Evolutionary conservation across 106 monocot species (phyloP).

Genomic region (Alisma plantagoaquatica): DNA sequence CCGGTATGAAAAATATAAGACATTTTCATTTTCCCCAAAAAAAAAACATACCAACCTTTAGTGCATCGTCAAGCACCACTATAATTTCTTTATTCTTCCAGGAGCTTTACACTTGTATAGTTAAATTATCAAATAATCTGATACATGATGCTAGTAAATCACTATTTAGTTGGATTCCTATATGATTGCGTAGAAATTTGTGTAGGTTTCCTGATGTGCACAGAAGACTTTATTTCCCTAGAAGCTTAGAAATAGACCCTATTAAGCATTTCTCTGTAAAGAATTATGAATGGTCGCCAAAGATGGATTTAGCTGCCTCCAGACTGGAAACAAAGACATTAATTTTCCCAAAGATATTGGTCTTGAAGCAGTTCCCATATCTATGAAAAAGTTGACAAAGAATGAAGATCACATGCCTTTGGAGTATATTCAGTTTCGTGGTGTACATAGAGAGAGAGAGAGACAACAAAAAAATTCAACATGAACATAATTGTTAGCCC

Average conservation of each 20-base stretch:
- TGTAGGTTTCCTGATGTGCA: constrained; percentile 54
- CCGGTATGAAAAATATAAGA: too few species aligned
- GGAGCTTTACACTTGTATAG: constrained; percentile 12
- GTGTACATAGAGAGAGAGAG: too few species aligned
- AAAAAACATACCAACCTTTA: too few species aligned
- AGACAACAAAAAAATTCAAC: too few species aligned
- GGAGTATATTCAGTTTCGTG: too few species aligned
- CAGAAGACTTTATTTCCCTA: constrained; percentile 61
- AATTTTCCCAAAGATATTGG: constrained; percentile 43
- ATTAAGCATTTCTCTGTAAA: constrained; percentile 61
- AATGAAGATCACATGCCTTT: too few species aligned
- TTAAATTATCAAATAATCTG: constrained; percentile 37
- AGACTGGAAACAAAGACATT: constrained; percentile 54
- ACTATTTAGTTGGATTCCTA: constrained; percentile 36
- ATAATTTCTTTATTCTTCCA: constrained; percentile 33
- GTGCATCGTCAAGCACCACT: constrained; percentile 46
- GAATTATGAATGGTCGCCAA: constrained; percentile 25
- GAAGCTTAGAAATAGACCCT: constrained; percentile 42
- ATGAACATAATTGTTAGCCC: too few species aligned
- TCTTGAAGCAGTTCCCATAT: constrained; percentile 65
- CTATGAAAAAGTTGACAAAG: too few species aligned
- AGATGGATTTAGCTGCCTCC: constrained; percentile 25
- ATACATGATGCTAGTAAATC: constrained; percentile 24
- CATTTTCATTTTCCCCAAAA: too few species aligned
- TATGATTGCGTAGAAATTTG: constrained; percentile 21